Evolutionary conservation across 1,139 yeast species (phyloP).

Genomic region (Saccharomyces pastorianus): DNA sequence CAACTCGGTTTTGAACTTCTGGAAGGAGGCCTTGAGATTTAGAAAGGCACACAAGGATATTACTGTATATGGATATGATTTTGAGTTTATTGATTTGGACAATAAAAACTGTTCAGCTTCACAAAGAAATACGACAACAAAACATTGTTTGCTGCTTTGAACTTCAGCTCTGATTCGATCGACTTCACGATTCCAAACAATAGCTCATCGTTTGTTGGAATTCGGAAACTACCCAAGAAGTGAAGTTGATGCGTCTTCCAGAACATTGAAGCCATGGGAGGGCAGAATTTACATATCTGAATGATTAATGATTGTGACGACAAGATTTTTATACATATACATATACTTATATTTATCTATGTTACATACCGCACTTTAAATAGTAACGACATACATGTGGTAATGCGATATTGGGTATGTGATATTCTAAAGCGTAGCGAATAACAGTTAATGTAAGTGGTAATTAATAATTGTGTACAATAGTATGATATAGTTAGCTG

Average conservation of each 20-base stretch:
- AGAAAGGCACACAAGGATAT: constrained; percentile 42
- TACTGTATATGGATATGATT: constrained; percentile 41
- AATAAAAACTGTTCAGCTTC: constrained; percentile 37
- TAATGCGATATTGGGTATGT: too few relatives aligned
- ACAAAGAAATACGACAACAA: constrained; percentile 31
- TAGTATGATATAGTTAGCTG: neutral
- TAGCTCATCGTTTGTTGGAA: constrained; percentile 20
- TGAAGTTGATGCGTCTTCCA: constrained; percentile 5
- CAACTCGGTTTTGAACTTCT: constrained; percentile 41
- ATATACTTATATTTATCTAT: too few relatives aligned
- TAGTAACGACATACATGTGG: too few relatives aligned
- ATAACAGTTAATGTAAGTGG: neutral
- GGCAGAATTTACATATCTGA: constrained; percentile 9
- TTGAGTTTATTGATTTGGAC: constrained; percentile 37
- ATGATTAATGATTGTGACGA: neutral
- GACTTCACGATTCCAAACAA: neutral
- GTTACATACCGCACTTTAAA: too few relatives aligned
- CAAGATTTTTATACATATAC: too few relatives aligned
- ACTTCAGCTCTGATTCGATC: constrained; percentile 33
- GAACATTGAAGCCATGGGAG: constrained; percentile 11
- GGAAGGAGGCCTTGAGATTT: constrained; percentile 37
- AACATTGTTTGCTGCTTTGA: constrained; percentile 39
- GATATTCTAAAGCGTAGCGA: too few relatives aligned
- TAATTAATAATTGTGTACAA: neutral
- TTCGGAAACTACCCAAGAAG: constrained; percentile 12